phyloP scores from a whole-genome alignment of 1,284 basidiomycete genomes.

The Marasmius sp. region DNA sequence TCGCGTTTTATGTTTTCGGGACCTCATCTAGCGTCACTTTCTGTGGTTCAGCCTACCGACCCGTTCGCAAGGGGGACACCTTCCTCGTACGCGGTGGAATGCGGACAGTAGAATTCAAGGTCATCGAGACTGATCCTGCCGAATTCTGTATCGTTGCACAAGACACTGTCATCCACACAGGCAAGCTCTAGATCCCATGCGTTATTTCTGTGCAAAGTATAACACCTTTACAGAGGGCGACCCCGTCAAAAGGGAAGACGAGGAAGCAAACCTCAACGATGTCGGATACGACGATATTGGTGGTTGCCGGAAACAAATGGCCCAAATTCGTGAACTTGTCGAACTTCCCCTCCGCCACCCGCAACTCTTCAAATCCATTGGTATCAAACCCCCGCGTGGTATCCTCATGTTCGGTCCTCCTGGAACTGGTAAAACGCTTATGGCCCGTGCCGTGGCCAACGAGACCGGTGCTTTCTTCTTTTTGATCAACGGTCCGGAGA shows the following conservation, averaged over 20 bases:
- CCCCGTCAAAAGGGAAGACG: constrained; percentile 97
- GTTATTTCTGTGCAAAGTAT: constrained; percentile 20
- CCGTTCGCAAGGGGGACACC: constrained; percentile 94
- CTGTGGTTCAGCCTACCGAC: constrained; percentile 73
- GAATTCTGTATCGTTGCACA: constrained; percentile 98
- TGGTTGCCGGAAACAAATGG: constrained; percentile 99
- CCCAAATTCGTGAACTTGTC: constrained; percentile 98
- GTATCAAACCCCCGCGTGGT: constrained; percentile 99
- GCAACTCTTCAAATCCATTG: constrained; percentile 99
- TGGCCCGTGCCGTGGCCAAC: constrained; percentile 99
- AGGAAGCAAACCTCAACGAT: constrained; percentile 94
- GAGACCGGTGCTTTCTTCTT: constrained; percentile 99
- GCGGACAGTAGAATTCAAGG: constrained; percentile 99
- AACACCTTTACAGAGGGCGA: constrained; percentile 76
- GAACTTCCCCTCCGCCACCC: constrained; percentile 98
- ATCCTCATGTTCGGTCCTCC: constrained; percentile 96
- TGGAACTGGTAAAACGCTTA: constrained; percentile 96
- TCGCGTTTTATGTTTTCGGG: not conserved
- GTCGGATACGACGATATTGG: constrained; percentile 99
- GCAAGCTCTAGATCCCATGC: constrained; percentile 33
- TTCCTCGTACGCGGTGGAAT: constrained; percentile 98
- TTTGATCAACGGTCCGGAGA: constrained; percentile 98
- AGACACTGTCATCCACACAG: constrained; percentile 94
- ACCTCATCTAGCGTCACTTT: not conserved
- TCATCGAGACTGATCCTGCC: constrained; percentile 91